Evolutionary conservation across 129 eudicot species (phyloP), one percentile per base, ranked within the genome.

Genomic region (Erigeron canadensis): DNA sequence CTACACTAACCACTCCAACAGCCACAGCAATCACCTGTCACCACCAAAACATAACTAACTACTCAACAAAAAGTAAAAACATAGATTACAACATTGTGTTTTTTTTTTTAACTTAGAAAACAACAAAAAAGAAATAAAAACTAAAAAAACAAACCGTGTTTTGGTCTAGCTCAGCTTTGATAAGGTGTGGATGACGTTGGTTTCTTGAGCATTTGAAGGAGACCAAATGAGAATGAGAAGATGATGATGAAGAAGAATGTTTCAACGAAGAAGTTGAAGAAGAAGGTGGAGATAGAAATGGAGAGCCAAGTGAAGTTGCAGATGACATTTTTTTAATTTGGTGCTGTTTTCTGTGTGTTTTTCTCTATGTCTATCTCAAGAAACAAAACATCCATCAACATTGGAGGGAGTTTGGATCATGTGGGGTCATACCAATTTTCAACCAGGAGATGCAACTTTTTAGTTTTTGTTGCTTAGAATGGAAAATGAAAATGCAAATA

Each of bases 1-100:
- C 97, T 67, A 94, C 86, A 62, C 98, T 94, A 37, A 81, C 89
- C 46, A 94, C 81, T n/a, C 98, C 97, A 47, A 89, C 98, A 38
- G 97, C 69, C 28, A 94, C 83, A 46, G 93, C 95, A 41, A 87
- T 85, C 59, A 90, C 69, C 98, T 94, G 86, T 78, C 67, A 61
- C 8, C 56, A 50, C 5, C 42, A 56, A 43, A 10, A 42, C 42
- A 44, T 23, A 18, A 44, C 21, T 5, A 63, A 23, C 5, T 41
- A 60, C 21, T 61, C 43, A 42, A 11, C 16, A 8, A 7, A 12
- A 3, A 6, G 3, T 23, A 40, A n/a, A 13, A 47, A 34, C 7
- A 10, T 15, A 6, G 59, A 21, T 16, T 16, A n/a, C n/a, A 73
- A 10, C 28, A 16, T 40, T 22, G 16, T 3, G 8, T 28, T 15